Evolutionary conservation across 2,329 filamentous ascomycete species (phyloP).

Genomic region (Beauveria caledonica): DNA sequence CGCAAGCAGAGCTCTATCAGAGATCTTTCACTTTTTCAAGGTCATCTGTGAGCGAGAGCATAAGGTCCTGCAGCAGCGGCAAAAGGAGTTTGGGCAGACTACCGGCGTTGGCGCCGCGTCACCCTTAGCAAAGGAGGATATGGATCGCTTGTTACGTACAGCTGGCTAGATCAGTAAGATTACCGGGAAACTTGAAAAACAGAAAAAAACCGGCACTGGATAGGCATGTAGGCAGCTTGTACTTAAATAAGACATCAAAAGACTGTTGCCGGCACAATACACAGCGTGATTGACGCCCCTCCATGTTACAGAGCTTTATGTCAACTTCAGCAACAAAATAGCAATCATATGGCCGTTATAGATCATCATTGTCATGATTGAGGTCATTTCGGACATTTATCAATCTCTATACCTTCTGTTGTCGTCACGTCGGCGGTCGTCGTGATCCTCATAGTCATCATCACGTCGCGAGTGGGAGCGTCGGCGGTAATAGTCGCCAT

Average conservation of each 20-base stretch:
- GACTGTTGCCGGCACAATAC: neutral
- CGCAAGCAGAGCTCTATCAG: slow-evolving; percentile 38
- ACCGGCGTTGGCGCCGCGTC: neutral
- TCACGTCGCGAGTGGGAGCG: neutral
- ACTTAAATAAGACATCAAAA: neutral
- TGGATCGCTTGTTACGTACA: neutral
- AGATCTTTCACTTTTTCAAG: slow-evolving; percentile 48
- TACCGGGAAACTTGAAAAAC: neutral
- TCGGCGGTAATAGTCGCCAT: neutral
- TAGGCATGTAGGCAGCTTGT: neutral
- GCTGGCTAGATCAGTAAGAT: neutral
- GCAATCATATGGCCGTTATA: neutral
- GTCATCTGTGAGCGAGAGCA: slow-evolving; percentile 40
- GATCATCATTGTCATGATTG: slow-evolving; percentile 5
- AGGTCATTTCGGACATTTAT: slow-evolving; percentile 11
- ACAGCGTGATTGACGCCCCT: neutral
- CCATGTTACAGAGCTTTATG: neutral
- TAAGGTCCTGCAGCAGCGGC: slow-evolving; percentile 18
- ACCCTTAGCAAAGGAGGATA: neutral
- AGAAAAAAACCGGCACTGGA: too few species aligned
- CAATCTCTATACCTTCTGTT: slow-evolving; percentile 8
- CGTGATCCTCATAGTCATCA: slow-evolving; percentile 12
- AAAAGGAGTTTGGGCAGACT: slow-evolving; percentile 13
- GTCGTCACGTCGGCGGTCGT: slow-evolving; percentile 12
- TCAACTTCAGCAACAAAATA: neutral